These are phyloP conservation scores for Chrysanthemum lavandulifolium DNA, from an alignment of 129 eudicot species.

Conservation along the genomic window DNA sequence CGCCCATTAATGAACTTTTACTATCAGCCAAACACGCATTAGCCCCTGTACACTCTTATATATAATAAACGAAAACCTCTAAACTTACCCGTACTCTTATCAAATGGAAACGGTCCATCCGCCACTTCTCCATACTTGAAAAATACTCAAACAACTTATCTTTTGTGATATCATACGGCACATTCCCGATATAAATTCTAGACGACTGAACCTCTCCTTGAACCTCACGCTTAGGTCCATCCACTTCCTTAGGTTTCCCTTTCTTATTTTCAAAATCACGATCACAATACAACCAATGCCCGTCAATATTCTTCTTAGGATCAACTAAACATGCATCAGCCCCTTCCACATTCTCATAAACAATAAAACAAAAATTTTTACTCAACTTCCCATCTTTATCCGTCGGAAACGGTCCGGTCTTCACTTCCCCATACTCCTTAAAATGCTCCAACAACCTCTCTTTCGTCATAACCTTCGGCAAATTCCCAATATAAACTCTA, in stretches of 20 bases:
- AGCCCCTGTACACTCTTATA: constrained; percentile 56
- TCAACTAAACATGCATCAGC: constrained; percentile 56
- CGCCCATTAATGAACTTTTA: constrained; percentile 35
- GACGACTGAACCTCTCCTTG: constrained; percentile 20
- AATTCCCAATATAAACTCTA: constrained; percentile 27
- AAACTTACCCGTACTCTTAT: constrained; percentile 60
- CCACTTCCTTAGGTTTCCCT: no score
- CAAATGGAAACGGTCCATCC: constrained; percentile 68
- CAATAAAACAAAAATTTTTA: constrained; percentile 60
- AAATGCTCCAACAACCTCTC: constrained; percentile 53
- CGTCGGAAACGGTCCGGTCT: constrained; percentile 63
- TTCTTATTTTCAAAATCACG: no score
- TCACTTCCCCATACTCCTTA: constrained; percentile 61
- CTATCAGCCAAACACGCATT: constrained; percentile 56
- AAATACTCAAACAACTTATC: constrained; percentile 51
- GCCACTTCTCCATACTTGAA: constrained; percentile 65
- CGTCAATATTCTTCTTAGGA: constrained; percentile 40
- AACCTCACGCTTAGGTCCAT: no score
- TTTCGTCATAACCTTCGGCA: constrained; percentile 45
- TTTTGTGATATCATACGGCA: constrained; percentile 46
- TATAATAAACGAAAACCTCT: constrained; percentile 61
- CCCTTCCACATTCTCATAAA: constrained; percentile 51
- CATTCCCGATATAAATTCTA: constrained; percentile 56
- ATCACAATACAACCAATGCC: constrained; percentile 46
- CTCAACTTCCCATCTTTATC: constrained; percentile 58